phyloP scores from a whole-genome alignment of 2,329 filamentous ascomycete genomes.

The Aureobasidium subglaciale region DNA sequence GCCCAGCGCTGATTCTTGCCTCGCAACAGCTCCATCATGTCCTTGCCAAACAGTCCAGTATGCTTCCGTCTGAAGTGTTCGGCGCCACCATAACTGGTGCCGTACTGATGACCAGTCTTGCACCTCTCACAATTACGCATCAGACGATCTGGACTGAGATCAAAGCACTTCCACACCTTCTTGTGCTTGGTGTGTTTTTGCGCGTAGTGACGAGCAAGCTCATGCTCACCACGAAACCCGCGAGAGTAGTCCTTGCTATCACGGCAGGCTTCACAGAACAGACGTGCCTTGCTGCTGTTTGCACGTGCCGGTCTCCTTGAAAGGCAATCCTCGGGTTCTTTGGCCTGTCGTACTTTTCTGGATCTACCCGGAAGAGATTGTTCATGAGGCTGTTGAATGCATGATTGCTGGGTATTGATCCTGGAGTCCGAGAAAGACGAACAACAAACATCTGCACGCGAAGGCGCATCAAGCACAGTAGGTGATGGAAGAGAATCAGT shows the following conservation, averaged over 20 bases:
- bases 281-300: slow-evolving; percentile 54
- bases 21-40: slow-evolving; percentile 8
- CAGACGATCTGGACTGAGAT: slow-evolving; percentile 54
- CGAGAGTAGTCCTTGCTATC: slow-evolving; percentile 55
- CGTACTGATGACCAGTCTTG: slow-evolving; percentile 68
- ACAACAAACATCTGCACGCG: background rate
- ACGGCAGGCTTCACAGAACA: slow-evolving; percentile 60
- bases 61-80: slow-evolving; percentile 83
- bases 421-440: background rate
- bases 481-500: background rate
- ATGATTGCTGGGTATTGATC: background rate
- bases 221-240: slow-evolving; percentile 81
- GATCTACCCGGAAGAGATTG: background rate
- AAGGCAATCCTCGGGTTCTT: background rate
- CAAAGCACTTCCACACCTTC: slow-evolving; percentile 58
- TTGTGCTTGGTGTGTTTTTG: slow-evolving; percentile 57
- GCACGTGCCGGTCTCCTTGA: background rate
- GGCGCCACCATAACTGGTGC: slow-evolving; percentile 89
- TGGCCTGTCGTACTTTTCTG: background rate
- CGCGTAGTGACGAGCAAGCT: slow-evolving; percentile 50
- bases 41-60: slow-evolving; percentile 14
- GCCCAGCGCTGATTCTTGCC: slow-evolving; percentile 7
- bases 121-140: slow-evolving; percentile 81
- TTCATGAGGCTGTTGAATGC: background rate
- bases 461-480: background rate